Evolutionary conservation across 169 alveolate genomes (phyloP), one percentile per base, ranked within the genome.

Genomic region (Eimeria acervulina): DNA sequence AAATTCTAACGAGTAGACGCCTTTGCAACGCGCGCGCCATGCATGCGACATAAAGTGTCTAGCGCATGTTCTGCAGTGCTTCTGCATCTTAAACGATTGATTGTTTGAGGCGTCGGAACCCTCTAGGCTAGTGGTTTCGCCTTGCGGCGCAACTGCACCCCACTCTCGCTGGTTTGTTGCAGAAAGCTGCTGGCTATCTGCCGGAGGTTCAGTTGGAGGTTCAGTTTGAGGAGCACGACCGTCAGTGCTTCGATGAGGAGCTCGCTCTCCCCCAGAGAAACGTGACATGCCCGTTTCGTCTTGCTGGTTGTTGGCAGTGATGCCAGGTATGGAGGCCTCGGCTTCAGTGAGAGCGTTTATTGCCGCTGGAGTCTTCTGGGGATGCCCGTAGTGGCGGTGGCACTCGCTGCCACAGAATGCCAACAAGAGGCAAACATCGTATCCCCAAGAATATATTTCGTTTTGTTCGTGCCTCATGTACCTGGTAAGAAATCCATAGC

Each of bases 311-410:
- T 23, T 55, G 21, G 26, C 76, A 31, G 51, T 15, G 36, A 3
- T 47, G 38, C 83, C 94, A 17, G 83, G 28, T 63, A 59, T 40
- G n/a, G 74, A 38, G 38, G 83, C 81, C 42, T 70, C 94, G 36
- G 63, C 94, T 87, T 87, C 81, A 33, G 94, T 59, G 66, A 87
- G 21, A 63, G 81, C 94, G 59, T 87, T 87, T n/a, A 51, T 28
- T 0, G 94, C 94, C 28, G 94, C 94, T 26, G 94, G 66, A 61
- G 94, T 87, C 51, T 87, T n/a, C 63, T 87, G 94, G 63, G 94
- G 94, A 40, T 87, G 94, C 33, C 94, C 94, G 83, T 87, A 87
- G 28, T 63, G 83, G 59, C 94, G 94, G 94, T 87, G 94, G 83
- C 94, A 87, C 28, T 87, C 94, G 63, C 44, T 36, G 44, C 94